Conservation (phyloP, 768 basidiomycete genomes). For the Chalciporus pseudorubinellus region DNA sequence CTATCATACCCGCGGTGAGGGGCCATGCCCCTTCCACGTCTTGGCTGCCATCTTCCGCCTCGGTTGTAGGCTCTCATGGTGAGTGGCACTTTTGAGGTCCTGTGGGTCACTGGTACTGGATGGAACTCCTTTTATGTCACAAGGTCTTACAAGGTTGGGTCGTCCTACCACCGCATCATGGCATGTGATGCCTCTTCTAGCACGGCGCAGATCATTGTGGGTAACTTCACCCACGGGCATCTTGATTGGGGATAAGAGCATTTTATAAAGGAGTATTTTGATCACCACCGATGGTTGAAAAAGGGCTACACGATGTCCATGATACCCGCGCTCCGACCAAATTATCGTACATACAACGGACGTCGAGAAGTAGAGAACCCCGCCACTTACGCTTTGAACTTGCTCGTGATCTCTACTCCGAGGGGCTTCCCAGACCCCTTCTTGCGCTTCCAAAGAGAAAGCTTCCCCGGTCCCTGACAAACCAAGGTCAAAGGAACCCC, state of each 20-base stretch:
- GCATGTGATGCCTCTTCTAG: neutral
- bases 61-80: slow-evolving; percentile 19
- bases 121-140: slow-evolving; percentile 5
- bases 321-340: too few relatives aligned
- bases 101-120: neutral
- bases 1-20: neutral
- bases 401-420: slow-evolving; percentile 21
- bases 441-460: slow-evolving; percentile 52
- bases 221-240: too few relatives aligned
- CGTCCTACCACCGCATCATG: too few relatives aligned
- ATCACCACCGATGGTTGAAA: too few relatives aligned
- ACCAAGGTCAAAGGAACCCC: slow-evolving; percentile 56
- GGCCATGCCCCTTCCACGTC: slow-evolving; percentile 13
- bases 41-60: slow-evolving; percentile 8
- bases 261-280: too few relatives aligned
- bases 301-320: too few relatives aligned
- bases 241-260: too few relatives aligned
- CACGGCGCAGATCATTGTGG: slow-evolving; percentile 11
- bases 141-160: neutral
- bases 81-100: neutral
- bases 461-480: slow-evolving; percentile 34
- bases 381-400: slow-evolving; percentile 5
- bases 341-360: too few relatives aligned
- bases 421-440: slow-evolving; percentile 19
- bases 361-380: too few relatives aligned